Evolutionary conservation across 306 rosid species (phyloP).

Genomic region (Elaeagnus macrophylla): DNA sequence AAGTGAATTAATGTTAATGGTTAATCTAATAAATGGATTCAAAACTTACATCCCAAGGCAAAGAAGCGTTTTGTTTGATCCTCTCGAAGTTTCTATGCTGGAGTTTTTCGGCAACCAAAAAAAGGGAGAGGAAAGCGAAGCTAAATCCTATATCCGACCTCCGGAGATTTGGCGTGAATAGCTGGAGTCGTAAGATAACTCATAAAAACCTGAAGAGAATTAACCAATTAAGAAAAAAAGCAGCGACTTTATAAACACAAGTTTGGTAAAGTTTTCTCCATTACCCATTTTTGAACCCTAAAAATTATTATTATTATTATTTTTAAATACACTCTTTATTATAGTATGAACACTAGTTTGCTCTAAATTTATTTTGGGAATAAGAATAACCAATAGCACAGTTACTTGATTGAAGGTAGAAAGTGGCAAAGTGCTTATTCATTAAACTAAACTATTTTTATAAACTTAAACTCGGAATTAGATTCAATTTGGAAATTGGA

Average conservation of each 20-base stretch:
- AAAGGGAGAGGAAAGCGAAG: neutral
- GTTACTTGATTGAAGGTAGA: no score
- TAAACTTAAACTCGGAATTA: no score
- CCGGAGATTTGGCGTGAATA: constrained; percentile 9
- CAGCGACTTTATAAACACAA: neutral
- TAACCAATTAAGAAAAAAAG: neutral
- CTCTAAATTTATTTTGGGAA: no score
- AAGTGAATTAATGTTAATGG: no score
- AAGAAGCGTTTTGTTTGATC: neutral
- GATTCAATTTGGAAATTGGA: no score
- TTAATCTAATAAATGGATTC: neutral
- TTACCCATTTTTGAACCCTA: neutral
- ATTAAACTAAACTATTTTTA: no score
- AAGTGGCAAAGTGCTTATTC: no score
- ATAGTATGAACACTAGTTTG: no score
- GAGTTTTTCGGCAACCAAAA: constrained; percentile 1
- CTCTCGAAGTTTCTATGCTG: neutral
- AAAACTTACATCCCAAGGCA: neutral
- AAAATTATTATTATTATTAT: neutral
- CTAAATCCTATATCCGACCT: neutral
- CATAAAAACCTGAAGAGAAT: neutral
- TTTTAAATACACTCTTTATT: neutral
- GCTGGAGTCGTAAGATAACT: neutral
- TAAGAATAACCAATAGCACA: no score
- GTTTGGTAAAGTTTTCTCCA: neutral